Evolutionary conservation across 306 rosid species (phyloP).

Genomic region (Gastrolobium villosum): DNA sequence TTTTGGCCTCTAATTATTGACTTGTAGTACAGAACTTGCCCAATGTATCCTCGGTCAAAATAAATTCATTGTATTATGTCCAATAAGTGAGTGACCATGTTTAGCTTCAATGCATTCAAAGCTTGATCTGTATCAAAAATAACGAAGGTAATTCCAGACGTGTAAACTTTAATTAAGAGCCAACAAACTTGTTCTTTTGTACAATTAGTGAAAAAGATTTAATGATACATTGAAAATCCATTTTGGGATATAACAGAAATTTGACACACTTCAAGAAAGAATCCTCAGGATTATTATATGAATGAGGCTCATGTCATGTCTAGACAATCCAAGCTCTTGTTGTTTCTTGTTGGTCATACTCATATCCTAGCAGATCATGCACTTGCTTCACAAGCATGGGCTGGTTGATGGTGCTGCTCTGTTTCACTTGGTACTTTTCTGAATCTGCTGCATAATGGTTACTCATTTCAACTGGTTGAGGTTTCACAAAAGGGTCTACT

Average conservation of each 20-base stretch:
- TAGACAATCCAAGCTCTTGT: conserved; percentile 31
- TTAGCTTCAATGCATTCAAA: conserved; percentile 24
- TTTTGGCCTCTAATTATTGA: conserved; percentile 47
- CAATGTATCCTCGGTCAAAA: conserved; percentile 2
- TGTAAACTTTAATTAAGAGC: conserved; percentile 23
- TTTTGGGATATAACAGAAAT: not conserved
- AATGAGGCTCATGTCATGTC: conserved; percentile 37
- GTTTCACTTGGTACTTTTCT: conserved; percentile 56
- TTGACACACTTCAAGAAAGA: conserved; percentile 30
- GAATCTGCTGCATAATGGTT: conserved; percentile 53
- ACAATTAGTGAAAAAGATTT: conserved; percentile 26
- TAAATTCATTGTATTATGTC: conserved; percentile 8
- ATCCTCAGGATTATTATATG: conserved; percentile 33
- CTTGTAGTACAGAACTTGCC: conserved; percentile 20
- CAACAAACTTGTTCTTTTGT: conserved; percentile 24
- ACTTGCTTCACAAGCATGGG: conserved; percentile 56
- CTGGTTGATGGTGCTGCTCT: conserved; percentile 50
- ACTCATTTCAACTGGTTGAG: conserved; percentile 52
- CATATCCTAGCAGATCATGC: conserved; percentile 48
- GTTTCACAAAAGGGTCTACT: conserved; percentile 52
- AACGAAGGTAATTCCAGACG: not conserved
- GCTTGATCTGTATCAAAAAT: conserved; percentile 27
- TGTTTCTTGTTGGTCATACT: conserved; percentile 44
- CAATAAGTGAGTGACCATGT: conserved; percentile 19
- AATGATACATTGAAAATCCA: conserved; percentile 36